These are phyloP conservation scores for Xanthoparmelia taractica DNA, from an alignment of 495 filamentous ascomycete genomes.

Conservation along the genomic window DNA sequence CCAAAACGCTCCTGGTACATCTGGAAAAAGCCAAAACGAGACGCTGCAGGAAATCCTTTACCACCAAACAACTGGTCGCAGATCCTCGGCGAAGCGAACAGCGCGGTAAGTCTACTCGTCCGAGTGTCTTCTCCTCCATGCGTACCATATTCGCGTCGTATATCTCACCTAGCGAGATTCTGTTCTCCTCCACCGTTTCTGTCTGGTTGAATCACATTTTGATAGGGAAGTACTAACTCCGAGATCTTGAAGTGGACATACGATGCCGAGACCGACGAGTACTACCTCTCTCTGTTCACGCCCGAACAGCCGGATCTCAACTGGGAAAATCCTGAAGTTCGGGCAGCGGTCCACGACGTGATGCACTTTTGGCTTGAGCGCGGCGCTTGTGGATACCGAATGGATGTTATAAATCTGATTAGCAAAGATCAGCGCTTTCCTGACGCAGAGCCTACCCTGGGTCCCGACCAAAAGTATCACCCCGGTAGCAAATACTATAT, in stretches of 20 bases:
- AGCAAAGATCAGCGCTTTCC: constrained; percentile 45
- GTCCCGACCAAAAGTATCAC: constrained; percentile 40
- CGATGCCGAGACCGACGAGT: constrained; percentile 52
- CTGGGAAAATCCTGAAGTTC: constrained; percentile 53
- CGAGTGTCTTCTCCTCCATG: neutral
- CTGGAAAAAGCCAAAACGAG: constrained; percentile 46
- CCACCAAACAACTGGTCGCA: constrained; percentile 54
- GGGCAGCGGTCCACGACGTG: constrained; percentile 51
- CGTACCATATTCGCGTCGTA: neutral
- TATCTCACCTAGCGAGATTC: neutral
- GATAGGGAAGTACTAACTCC: neutral
- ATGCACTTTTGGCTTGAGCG: constrained; percentile 61
- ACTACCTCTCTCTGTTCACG: constrained; percentile 58
- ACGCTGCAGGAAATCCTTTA: constrained; percentile 41
- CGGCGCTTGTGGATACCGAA: constrained; percentile 55
- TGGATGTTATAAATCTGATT: constrained; percentile 56
- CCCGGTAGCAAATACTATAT: constrained; percentile 43
- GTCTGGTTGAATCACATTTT: neutral
- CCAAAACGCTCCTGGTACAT: constrained; percentile 56
- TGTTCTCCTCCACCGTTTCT: neutral
- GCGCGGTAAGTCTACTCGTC: constrained; percentile 25
- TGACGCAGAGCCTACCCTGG: constrained; percentile 42
- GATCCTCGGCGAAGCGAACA: constrained; percentile 44
- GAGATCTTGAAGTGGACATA: constrained; percentile 43
- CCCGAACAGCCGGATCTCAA: constrained; percentile 61